Base-by-base conservation (phyloP, 805 yeast species). In the Spathaspora sp. region DNA sequence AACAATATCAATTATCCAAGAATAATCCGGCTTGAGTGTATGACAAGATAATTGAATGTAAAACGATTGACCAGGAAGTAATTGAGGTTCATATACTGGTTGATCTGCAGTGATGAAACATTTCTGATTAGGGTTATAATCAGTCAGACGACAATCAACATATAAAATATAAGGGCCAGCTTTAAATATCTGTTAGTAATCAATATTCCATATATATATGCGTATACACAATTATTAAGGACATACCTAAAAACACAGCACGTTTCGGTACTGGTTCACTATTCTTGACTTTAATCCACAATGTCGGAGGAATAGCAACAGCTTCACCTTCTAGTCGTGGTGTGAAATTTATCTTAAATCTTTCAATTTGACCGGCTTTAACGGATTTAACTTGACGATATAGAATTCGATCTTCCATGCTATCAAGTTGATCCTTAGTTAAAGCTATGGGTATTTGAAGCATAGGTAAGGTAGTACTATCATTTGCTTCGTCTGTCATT, bases 101-200 rank as follows among this genome's bases (percentile, higher is more conserved):
- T 86, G 91, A 61, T 88, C 92, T 0, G 89, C 89, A 2, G 92
- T 83, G 12, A 86, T 76, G 59, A 85, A 85, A 54, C 81, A 76
- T 44, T 70, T 66, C 49, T 73, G 64, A 40, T 77, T 65, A 50
- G 79, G 83, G 53, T 80, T 70, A 63, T 83, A 94, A 39, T 84
- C 87, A 10, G 67, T 73, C 0, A 93, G 84, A 44, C 85, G 75
- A 47, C 94, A 82, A 66, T 93, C 97, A 19, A 85, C 88, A 61
- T 94, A 94, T 5, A 94, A 68, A 2, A 89, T 76, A 63, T 83
- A 93, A 0, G 99, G 99, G 0, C 98, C 99, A 1, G 92, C 85
- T 44, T 23, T 23, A 23, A 35, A 5, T 3, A 14, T 16, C 9
- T 14, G 48, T 46, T 29, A 44, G 47, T 44, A 44, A 12, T 9